phyloP scores from a whole-genome alignment of 2,329 filamentous ascomycete species.

The Colletotrichum neosansevieriae region DNA sequence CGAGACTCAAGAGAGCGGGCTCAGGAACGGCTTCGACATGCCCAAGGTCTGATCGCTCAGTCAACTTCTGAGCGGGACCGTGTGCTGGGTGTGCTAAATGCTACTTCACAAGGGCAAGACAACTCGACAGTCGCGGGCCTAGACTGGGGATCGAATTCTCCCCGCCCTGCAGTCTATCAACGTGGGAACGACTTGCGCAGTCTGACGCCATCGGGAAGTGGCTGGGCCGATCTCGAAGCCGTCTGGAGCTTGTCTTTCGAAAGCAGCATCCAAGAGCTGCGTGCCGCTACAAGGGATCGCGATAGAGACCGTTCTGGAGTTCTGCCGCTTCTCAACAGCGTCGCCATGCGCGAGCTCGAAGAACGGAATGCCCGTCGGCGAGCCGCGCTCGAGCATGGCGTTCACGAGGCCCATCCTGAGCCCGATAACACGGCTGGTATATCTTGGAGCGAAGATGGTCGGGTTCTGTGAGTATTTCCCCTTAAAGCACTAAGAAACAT shows the following conservation, averaged over 20 bases:
- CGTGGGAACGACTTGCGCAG: constrained; percentile 19
- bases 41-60: constrained; percentile 47
- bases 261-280: constrained; percentile 44
- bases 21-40: constrained; percentile 50
- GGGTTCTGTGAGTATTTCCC: constrained; percentile 63
- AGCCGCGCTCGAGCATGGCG: constrained; percentile 52
- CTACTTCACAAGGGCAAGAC: constrained; percentile 24
- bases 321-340: constrained; percentile 53
- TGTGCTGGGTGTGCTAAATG: constrained; percentile 24
- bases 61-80: constrained; percentile 32
- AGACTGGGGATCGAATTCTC: constrained; percentile 14
- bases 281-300: constrained; percentile 46
- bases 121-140: too few species aligned
- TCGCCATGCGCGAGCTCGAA: constrained; percentile 47
- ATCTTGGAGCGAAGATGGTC: constrained; percentile 72
- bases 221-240: constrained; percentile 58
- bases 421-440: constrained; percentile 71
- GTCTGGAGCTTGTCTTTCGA: constrained; percentile 54
- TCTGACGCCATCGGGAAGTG: constrained; percentile 38
- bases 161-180: constrained; percentile 15
- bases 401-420: constrained; percentile 59
- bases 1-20: constrained; percentile 52
- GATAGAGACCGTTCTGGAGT: constrained; percentile 53
- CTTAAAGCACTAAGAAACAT: constrained; percentile 2
- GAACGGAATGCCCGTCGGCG: constrained; percentile 44